Evolutionary conservation across 129 eudicot genomes (phyloP).

Genomic region (Flaveria linearis): DNA sequence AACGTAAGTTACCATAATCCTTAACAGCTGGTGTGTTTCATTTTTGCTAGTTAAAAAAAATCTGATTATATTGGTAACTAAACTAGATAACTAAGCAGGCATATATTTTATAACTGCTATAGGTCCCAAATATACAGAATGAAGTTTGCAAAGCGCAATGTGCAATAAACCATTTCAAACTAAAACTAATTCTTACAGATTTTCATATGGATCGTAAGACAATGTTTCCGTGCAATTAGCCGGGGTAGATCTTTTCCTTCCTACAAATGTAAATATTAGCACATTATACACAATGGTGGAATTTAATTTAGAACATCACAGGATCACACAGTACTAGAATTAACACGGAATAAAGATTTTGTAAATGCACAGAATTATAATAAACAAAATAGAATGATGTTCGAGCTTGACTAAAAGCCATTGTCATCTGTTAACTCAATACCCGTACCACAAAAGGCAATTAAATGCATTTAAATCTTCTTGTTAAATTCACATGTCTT

Average conservation of each 20-base stretch:
- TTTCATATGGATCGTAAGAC: constrained; percentile 12
- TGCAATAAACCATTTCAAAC: neutral
- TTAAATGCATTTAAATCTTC: neutral
- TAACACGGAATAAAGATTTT: neutral
- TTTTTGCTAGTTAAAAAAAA: neutral
- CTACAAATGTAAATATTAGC: constrained; percentile 33
- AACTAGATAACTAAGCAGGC: neutral
- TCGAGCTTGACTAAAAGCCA: constrained; percentile 10
- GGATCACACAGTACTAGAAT: neutral
- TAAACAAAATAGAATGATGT: neutral
- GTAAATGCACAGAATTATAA: neutral
- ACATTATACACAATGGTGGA: constrained; percentile 5
- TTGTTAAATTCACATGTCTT: neutral
- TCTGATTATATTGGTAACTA: neutral
- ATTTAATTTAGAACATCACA: neutral
- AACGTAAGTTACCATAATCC: neutral
- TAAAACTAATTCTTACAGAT: constrained; percentile 13
- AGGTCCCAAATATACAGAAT: neutral
- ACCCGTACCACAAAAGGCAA: neutral
- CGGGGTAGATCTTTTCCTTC: constrained; percentile 22
- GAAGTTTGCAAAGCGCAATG: neutral
- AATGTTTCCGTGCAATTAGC: constrained; percentile 19
- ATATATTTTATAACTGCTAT: neutral
- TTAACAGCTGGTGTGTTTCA: neutral
- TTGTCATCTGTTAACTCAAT: neutral